These are phyloP conservation scores for Zanthoxylum bungeanum DNA, from an alignment of 345 rosid species.

Conservation along the genomic window DNA sequence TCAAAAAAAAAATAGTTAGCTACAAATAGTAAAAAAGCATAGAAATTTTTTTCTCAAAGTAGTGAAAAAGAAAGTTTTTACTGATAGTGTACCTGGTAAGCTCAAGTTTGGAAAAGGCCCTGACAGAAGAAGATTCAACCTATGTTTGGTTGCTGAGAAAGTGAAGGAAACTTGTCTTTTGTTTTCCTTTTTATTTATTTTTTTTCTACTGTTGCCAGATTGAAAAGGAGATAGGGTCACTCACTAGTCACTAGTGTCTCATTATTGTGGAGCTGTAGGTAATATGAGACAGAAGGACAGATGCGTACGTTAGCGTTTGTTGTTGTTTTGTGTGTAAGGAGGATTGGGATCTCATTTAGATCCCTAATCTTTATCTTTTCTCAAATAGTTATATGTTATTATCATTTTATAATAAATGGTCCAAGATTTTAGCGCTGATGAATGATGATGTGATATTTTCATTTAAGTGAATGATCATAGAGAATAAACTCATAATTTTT, in stretches of 20 bases:
- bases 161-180: constrained; percentile 1
- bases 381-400: neutral
- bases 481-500: too few species aligned
- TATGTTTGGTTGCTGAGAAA: constrained; percentile 20
- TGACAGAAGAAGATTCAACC: constrained; percentile 9
- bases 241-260: neutral
- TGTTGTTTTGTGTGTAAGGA: neutral
- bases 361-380: neutral
- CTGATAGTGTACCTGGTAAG: neutral
- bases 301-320: neutral
- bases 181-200: neutral
- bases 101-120: neutral
- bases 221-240: neutral
- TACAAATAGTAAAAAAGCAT: neutral
- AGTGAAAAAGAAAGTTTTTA: neutral
- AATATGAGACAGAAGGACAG: neutral
- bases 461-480: too few species aligned
- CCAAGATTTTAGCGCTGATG: too few species aligned
- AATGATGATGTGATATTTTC: too few species aligned
- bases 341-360: neutral
- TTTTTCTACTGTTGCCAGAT: neutral
- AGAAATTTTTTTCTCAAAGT: neutral
- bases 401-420: too few species aligned
- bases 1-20: neutral
- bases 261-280: constrained; percentile 3